These are phyloP conservation scores for Bipolaris cookei DNA, from an alignment of 2,329 filamentous ascomycete species.

Conservation along the genomic window DNA sequence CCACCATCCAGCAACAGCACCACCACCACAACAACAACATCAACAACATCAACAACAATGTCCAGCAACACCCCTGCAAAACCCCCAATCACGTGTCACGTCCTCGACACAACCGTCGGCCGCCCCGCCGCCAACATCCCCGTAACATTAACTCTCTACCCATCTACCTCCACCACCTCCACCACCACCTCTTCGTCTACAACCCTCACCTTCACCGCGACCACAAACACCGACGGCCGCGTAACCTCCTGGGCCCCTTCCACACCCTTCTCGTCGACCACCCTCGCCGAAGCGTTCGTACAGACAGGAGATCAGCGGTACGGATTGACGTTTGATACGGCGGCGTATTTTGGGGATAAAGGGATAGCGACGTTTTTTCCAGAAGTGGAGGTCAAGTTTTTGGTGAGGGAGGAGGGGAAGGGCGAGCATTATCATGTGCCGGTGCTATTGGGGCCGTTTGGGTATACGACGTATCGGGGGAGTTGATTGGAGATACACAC, in stretches of 20 bases:
- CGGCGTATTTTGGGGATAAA: slow-evolving; percentile 69
- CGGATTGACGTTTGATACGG: slow-evolving; percentile 76
- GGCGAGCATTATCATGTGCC: slow-evolving; percentile 80
- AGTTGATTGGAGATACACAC: slow-evolving; percentile 17
- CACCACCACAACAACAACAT: slow-evolving; percentile 3
- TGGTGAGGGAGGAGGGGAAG: slow-evolving; percentile 53
- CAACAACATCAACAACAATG: slow-evolving; percentile 12
- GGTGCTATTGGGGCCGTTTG: slow-evolving; percentile 76
- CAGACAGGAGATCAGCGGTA: slow-evolving; percentile 61
- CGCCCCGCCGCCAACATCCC: slow-evolving; percentile 70
- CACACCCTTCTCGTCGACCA: slow-evolving; percentile 51
- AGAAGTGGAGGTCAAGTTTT: slow-evolving; percentile 62
- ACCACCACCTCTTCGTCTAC: slow-evolving; percentile 51
- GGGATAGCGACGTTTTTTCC: slow-evolving; percentile 63
- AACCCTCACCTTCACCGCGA: slow-evolving; percentile 60
- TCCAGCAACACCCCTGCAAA: slow-evolving; percentile 32
- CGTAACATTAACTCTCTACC: slow-evolving; percentile 65
- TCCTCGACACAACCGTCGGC: slow-evolving; percentile 81
- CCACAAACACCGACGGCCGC: slow-evolving; percentile 78
- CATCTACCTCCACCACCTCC: slow-evolving; percentile 34
- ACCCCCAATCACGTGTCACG: slow-evolving; percentile 79
- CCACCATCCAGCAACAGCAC: neutral
- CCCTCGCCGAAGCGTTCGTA: slow-evolving; percentile 45
- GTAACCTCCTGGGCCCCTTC: slow-evolving; percentile 70
- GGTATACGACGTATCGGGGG: slow-evolving; percentile 82